A percentile compares a stretch with the other conserved stretches of the same genome.
Conservation (phyloP, 768 basidiomycete species). For the Naganishia onofrii region DNA sequence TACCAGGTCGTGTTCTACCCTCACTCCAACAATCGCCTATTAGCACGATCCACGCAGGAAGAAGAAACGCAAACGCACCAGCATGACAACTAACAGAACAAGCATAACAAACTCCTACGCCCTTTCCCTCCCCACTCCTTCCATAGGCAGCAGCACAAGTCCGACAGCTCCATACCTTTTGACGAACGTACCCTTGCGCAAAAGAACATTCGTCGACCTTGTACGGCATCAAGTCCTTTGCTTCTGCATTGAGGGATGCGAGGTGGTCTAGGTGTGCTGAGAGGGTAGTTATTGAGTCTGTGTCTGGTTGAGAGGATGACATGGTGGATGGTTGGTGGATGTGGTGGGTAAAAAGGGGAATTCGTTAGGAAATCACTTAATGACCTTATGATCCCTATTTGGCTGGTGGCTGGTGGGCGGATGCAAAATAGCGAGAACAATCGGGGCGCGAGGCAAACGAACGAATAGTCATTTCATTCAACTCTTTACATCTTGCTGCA, state of each 20-base stretch:
- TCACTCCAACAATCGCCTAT: no score
- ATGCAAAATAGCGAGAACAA: no score
- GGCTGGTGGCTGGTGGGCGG: no score
- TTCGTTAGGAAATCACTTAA: no score
- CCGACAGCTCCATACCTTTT: constrained; percentile 47
- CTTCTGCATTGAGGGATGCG: constrained; percentile 44
- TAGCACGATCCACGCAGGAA: no score
- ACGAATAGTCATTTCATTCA: no score
- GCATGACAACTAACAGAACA: constrained; percentile 51
- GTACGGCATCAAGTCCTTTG: constrained; percentile 46
- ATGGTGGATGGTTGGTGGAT: background rate
- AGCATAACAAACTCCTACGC: constrained; percentile 50
- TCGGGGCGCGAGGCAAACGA: no score
- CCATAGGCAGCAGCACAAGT: background rate
- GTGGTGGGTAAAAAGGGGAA: no score
- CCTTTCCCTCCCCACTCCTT: background rate
- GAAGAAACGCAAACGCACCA: background rate
- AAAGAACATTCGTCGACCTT: constrained; percentile 47
- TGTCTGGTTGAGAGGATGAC: background rate
- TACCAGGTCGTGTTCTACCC: constrained; percentile 45
- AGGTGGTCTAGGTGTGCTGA: constrained; percentile 41
- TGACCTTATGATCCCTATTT: no score
- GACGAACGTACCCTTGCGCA: constrained; percentile 43
- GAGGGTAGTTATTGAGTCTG: constrained; percentile 40
- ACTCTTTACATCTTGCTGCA: no score